Evolutionary conservation across 768 basidiomycete species (phyloP).

Genomic region (Auricularia heimuer): DNA sequence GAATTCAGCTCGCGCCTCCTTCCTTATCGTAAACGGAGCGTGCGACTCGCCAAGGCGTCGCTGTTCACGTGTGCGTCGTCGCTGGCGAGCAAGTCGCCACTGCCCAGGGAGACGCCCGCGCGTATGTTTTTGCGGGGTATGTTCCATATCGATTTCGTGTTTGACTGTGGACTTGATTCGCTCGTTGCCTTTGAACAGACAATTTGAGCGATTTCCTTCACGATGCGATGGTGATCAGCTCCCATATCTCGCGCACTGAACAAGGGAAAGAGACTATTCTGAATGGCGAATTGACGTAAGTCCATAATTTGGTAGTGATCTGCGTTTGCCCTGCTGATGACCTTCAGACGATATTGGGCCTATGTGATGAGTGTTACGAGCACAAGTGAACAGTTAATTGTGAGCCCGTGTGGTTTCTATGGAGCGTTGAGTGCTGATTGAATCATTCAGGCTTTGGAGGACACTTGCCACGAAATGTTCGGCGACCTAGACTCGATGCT

Average conservation of each 20-base stretch:
- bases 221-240: conserved; percentile 15
- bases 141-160: not conserved
- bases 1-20: conserved; percentile 13
- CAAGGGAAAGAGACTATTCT: conserved; percentile 13
- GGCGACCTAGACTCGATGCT: conserved; percentile 15
- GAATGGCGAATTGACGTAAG: conserved; percentile 12
- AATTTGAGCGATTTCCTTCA: conserved; percentile 11
- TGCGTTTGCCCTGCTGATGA: not conserved
- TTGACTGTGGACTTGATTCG: no score
- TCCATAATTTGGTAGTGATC: not conserved
- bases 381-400: conserved; percentile 7
- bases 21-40: conserved; percentile 15
- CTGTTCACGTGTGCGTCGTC: conserved; percentile 15
- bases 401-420: not conserved
- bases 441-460: conserved; percentile 11
- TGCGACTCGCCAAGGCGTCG: conserved; percentile 9
- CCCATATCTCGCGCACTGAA: conserved; percentile 12
- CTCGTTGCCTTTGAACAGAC: not conserved
- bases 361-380: conserved; percentile 11
- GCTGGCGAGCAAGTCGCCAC: conserved; percentile 15
- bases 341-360: conserved; percentile 11
- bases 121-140: conserved; percentile 1
- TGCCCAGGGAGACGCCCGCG: conserved; percentile 13
- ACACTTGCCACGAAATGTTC: conserved; percentile 13
- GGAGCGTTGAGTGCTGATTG: no score